A percentile compares a stretch with the other conserved stretches of the same genome.
phyloP scores from a whole-genome alignment of 495 filamentous ascomycete species.

The Apodospora peruviana region DNA sequence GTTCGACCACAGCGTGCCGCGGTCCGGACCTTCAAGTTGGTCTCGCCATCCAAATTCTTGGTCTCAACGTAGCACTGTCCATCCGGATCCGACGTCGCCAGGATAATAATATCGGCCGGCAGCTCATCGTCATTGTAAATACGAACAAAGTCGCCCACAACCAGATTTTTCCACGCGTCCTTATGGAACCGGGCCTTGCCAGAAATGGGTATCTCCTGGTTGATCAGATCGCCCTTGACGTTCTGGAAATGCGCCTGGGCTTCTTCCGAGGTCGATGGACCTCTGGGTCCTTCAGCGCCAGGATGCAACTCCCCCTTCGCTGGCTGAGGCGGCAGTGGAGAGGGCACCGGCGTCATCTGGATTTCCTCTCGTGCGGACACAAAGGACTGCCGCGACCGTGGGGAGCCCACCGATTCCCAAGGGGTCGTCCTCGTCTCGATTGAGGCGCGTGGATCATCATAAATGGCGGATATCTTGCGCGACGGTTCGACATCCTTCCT shows the following conservation, averaged over 20 bases:
- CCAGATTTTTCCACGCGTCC: slow-evolving; percentile 91
- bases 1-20: slow-evolving; percentile 79
- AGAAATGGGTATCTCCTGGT: slow-evolving; percentile 32
- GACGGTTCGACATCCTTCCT: slow-evolving; percentile 31
- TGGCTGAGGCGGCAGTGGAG: slow-evolving; percentile 54
- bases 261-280: slow-evolving; percentile 45
- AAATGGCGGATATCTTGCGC: slow-evolving; percentile 24
- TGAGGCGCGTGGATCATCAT: slow-evolving; percentile 54
- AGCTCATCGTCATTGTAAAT: slow-evolving; percentile 95
- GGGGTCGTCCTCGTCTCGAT: slow-evolving; percentile 54
- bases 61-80: slow-evolving; percentile 98
- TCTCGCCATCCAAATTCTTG: slow-evolving; percentile 97
- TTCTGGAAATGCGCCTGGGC: slow-evolving; percentile 52
- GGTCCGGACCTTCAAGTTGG: slow-evolving; percentile 92
- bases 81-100: slow-evolving; percentile 93
- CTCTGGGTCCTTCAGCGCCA: slow-evolving; percentile 28
- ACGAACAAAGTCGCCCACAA: slow-evolving; percentile 95
- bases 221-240: slow-evolving; percentile 44
- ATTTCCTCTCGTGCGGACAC: slow-evolving; percentile 55
- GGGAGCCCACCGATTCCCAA: slow-evolving; percentile 54
- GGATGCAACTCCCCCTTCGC: slow-evolving; percentile 19
- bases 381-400: slow-evolving; percentile 54
- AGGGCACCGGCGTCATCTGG: slow-evolving; percentile 94
- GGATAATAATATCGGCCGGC: slow-evolving; percentile 87
- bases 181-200: slow-evolving; percentile 72